Conservation (phyloP, 2,329 filamentous ascomycete species). For the Colletotrichum scovillei region DNA sequence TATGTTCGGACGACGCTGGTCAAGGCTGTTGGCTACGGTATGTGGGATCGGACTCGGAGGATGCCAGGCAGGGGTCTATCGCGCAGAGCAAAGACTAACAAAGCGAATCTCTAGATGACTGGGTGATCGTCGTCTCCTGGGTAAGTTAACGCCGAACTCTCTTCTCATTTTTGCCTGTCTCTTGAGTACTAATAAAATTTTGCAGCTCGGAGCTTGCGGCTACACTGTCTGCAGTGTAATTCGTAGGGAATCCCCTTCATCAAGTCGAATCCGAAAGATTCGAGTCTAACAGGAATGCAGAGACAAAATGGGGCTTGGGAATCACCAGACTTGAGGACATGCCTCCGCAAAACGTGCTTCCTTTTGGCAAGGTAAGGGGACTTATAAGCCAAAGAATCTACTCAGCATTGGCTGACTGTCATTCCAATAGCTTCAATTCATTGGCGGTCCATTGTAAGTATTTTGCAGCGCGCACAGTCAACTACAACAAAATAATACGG, state of each 20-base stretch:
- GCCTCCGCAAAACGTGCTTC: constrained; percentile 48
- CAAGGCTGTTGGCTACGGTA: constrained; percentile 45
- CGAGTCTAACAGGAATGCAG: constrained; percentile 38
- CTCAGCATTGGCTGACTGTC: not conserved
- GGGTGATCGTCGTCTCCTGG: constrained; percentile 39
- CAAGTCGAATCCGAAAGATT: no score
- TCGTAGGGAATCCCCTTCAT: constrained; percentile 40
- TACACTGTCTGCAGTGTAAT: constrained; percentile 49
- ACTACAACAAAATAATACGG: not conserved
- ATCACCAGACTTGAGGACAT: constrained; percentile 48
- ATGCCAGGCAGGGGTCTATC: not conserved
- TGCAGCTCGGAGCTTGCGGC: constrained; percentile 44
- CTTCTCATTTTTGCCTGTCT: not conserved
- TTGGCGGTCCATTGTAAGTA: constrained; percentile 54
- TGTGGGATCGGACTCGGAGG: not conserved
- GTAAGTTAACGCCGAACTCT: constrained; percentile 37
- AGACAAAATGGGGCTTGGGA: constrained; percentile 57
- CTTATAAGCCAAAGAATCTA: fast-evolving
- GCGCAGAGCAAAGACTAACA: constrained; percentile 4
- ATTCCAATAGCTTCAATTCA: constrained; percentile 47
- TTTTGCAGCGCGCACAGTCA: no score
- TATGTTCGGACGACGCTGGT: constrained; percentile 48
- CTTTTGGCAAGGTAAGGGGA: constrained; percentile 47
- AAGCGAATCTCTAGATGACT: constrained; percentile 29
- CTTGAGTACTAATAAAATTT: not conserved